Evolutionary conservation across 331 rosid species (phyloP).

Genomic region (Malus hybrid): DNA sequence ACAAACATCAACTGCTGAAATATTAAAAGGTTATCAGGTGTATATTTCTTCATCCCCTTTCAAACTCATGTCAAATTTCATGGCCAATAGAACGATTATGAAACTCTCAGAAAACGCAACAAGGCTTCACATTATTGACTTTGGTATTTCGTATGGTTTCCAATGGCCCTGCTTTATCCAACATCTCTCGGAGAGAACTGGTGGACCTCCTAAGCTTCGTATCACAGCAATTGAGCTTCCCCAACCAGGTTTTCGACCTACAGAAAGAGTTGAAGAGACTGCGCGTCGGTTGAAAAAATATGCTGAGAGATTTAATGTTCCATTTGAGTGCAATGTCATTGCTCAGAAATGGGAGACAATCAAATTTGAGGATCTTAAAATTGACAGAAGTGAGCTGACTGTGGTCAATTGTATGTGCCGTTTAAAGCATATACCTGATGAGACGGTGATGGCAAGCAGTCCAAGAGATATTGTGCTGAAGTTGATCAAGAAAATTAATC

Average conservation of each 20-base stretch:
- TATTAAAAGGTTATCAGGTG: conserved; percentile 14
- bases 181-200: too few relatives aligned
- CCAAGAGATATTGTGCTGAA: conserved; percentile 23
- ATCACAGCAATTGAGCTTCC: conserved; percentile 29
- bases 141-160: too few relatives aligned
- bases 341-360: conserved; percentile 30
- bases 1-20: conserved; percentile 12
- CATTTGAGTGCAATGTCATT: conserved; percentile 19
- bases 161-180: too few relatives aligned
- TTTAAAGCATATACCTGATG: conserved; percentile 19
- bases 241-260: conserved; percentile 21
- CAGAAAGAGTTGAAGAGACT: conserved; percentile 30
- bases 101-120: not conserved
- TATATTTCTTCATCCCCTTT: conserved; percentile 20
- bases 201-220: not conserved
- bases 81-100: conserved; percentile 20
- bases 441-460: conserved; percentile 4
- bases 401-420: conserved; percentile 25
- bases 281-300: conserved; percentile 35
- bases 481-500: conserved; percentile 20
- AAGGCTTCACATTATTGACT: too few relatives aligned
- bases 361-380: conserved; percentile 18
- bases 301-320: conserved; percentile 33
- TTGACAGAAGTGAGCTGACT: conserved; percentile 6
- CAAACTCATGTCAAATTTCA: conserved; percentile 1